Conservation (phyloP, 352 stramenopile genomes). For the Phytophthora fragariae region DNA sequence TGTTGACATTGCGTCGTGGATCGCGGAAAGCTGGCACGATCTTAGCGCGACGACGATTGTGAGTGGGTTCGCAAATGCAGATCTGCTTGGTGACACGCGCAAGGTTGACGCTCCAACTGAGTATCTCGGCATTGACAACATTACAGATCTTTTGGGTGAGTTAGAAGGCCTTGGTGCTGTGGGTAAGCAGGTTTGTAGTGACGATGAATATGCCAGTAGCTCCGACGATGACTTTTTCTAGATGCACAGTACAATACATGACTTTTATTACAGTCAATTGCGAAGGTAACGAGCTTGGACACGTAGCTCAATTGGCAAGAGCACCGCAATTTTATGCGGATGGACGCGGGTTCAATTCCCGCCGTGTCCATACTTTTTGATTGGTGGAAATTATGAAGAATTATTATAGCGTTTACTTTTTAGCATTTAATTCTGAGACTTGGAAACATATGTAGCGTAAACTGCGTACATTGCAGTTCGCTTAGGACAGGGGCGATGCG, state of each 20-base stretch:
- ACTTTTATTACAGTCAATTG: slow-evolving; percentile 1
- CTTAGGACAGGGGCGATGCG: background rate
- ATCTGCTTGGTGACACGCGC: slow-evolving; percentile 1
- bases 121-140: background rate
- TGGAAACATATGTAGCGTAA: no score
- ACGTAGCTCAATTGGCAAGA: slow-evolving; percentile 14
- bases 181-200: background rate
- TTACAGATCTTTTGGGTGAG: slow-evolving; percentile 1
- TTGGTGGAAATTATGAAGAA: no score
- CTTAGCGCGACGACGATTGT: slow-evolving; percentile 7
- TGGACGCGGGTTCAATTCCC: slow-evolving; percentile 9
- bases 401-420: no score
- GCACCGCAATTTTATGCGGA: slow-evolving; percentile 9
- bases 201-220: slow-evolving; percentile 1
- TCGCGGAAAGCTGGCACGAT: slow-evolving; percentile 9
- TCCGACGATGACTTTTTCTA: slow-evolving; percentile 5
- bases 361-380: background rate
- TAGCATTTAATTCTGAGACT: no score
- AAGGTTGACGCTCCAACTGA: background rate
- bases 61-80: slow-evolving; percentile 1
- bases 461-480: no score
- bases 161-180: background rate
- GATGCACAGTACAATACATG: background rate
- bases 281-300: slow-evolving; percentile 16
- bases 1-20: slow-evolving; percentile 11